Base-by-base conservation (phyloP, 345 rosid genomes). In the Stellera chamaejasme region DNA sequence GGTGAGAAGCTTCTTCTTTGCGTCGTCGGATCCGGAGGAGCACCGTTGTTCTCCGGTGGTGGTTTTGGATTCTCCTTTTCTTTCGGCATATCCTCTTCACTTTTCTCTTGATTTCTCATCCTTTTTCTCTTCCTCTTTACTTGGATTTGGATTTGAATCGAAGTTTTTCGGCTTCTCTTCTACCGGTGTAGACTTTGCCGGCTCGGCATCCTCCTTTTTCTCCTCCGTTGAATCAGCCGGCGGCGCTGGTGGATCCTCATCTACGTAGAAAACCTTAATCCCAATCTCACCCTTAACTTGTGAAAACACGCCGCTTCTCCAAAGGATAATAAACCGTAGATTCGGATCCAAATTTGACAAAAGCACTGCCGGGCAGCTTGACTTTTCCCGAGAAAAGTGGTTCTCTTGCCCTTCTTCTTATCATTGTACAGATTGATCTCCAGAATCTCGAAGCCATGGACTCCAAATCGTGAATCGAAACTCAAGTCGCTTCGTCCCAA, bases 221-320 rank as follows among this genome's bases (percentile, higher is more conserved):
- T 66, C 85, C 47, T 48, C 19, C 43, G 55, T 60, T 46, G 66
- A 54, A 13, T 64, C 79, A 16, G 69, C 25, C 13, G 65, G 64
- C 6, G 53, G 53, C 0, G 72, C 69, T 54, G 87, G 77, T 1
- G 84, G 81, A 55, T 56, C 72, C 45, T 83, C 94, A 27, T 90
- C 97, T 0, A 79, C 63, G 10, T 85, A 90, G 39, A 59, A 90
- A 5, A 74, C 82, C 56, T 85, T 85, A n/a, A 90, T 47, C 0
- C 96, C 94, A 27, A 90, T 59, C 78, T 90, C 94, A 11, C 97
- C 97, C 48, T 82, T 85, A 25, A 90, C 76, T 67, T 83, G 97
- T 2, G 96, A 87, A 52, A 90, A 90, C 2, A 90, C 96, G 51
- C 94, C 96, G 55, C 56, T 90, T 90, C 78, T 90, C 97, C 69